These are phyloP conservation scores for Teratosphaeria nubilosa DNA, from an alignment of 2,329 filamentous ascomycete genomes.

Conservation along the genomic window DNA sequence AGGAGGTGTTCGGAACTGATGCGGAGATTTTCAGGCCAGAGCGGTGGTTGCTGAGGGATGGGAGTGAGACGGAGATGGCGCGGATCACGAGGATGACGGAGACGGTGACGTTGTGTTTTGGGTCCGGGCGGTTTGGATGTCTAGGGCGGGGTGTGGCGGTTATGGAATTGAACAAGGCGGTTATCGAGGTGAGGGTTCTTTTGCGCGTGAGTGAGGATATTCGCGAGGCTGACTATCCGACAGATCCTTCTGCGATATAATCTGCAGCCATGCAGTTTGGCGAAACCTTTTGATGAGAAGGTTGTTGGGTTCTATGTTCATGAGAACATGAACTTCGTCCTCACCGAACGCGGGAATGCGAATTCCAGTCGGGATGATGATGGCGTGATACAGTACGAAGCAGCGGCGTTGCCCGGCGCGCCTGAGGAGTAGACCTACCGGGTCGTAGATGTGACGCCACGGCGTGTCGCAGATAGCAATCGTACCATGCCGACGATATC, in stretches of 20 bases:
- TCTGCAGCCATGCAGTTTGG: slow-evolving; percentile 27
- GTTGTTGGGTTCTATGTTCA: slow-evolving; percentile 30
- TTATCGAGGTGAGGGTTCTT: slow-evolving; percentile 24
- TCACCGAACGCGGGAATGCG: slow-evolving; percentile 19
- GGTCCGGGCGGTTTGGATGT: slow-evolving; percentile 28
- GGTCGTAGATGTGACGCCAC: too few relatives aligned
- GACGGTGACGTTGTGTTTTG: slow-evolving; percentile 27
- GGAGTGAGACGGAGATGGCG: slow-evolving; percentile 17
- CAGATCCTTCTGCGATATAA: slow-evolving; percentile 28
- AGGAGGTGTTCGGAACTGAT: slow-evolving; percentile 28
- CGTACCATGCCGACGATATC: too few relatives aligned
- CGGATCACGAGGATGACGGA: slow-evolving; percentile 26
- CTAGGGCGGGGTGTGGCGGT: slow-evolving; percentile 27
- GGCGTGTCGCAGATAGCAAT: too few relatives aligned
- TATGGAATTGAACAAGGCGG: slow-evolving; percentile 31
- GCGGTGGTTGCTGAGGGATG: slow-evolving; percentile 25
- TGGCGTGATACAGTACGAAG: slow-evolving; percentile 6
- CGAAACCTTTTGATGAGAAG: slow-evolving; percentile 28
- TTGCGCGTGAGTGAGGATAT: not conserved
- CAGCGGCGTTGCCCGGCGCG: slow-evolving; percentile 16
- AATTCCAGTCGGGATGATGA: not conserved
- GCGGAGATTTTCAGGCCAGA: slow-evolving; percentile 29
- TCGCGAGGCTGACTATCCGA: not conserved
- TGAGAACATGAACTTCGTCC: slow-evolving; percentile 28
- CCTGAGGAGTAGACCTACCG: slow-evolving; percentile 9